Evolutionary conservation across 345 rosid genomes (phyloP), one percentile per base, ranked within the genome.

Genomic region (Euphorbia lathyris): DNA sequence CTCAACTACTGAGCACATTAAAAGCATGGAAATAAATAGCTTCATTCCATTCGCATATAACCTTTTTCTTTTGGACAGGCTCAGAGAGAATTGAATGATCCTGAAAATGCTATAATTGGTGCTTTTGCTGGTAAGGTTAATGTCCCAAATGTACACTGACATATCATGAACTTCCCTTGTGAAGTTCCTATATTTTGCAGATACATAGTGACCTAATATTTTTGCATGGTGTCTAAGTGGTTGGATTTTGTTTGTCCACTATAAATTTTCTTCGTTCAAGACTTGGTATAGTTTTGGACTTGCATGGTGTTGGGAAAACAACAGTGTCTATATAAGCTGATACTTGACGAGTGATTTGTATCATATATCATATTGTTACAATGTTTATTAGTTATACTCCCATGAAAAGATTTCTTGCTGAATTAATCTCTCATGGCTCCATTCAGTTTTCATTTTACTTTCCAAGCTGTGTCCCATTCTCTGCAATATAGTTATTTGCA

Each of bases 71-170:
- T 60, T 69, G 74, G 45, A 66, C 82, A 92, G 99, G 92, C 97
- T 63, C 66, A 66, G 20, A 85, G 96, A 84, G 97, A 95, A 74
- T 79, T 92, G 58, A 95, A 82, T 75, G 97, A 95, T 82, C 87
- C 91, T n/a, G 99, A 92, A 81, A 95, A 88, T 77, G 97, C 97
- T 64, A 61, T 84, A 7, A 78, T 92, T 58, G 99, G 97, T 69
- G 99, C 99, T 75, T 92, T 92, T 78, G 89, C 96, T 68, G 97
- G 98, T 91, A 82, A 81, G 3, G 10, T 52, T 55, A 27, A 19
- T 43, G 8, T 45, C n/a, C 29, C 26, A 63, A 29, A n/a, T 16
- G 19, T 51, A 47, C 20, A 8, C 53, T 4, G 60, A 30, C 16
- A 9, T 23, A 60, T 61, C 17, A 7, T 32, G 60, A 67, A 20